A percentile compares a stretch with the other conserved stretches of the same genome.
Evolutionary conservation across 306 rosid species (phyloP).

Genomic region (Fragaria vesca): DNA sequence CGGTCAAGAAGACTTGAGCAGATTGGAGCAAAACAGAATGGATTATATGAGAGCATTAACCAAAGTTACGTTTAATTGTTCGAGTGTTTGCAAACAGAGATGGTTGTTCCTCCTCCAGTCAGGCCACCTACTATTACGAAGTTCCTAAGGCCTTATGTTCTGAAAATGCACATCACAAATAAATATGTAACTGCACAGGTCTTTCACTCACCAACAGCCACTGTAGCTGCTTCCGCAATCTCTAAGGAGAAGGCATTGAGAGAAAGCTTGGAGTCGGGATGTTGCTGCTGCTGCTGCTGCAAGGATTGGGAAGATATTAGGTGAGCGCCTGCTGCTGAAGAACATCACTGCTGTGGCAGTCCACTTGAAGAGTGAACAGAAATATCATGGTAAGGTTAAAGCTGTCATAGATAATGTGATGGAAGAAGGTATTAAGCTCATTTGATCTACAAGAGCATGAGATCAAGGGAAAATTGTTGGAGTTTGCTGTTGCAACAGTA

Average conservation of each 20-base stretch:
- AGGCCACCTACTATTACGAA: slow-evolving; percentile 55
- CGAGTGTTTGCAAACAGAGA: slow-evolving; percentile 28
- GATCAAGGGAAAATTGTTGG: not conserved
- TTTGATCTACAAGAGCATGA: slow-evolving; percentile 30
- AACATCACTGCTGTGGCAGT: slow-evolving; percentile 72
- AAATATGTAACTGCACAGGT: slow-evolving; percentile 79
- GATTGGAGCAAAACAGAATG: not conserved
- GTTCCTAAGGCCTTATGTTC: slow-evolving; percentile 77
- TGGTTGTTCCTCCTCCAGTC: slow-evolving; percentile 79
- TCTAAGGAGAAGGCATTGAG: slow-evolving; percentile 74
- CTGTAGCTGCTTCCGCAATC: slow-evolving; percentile 74
- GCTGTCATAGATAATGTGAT: slow-evolving; percentile 76
- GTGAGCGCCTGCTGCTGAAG: slow-evolving; percentile 63
- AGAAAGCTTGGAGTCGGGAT: slow-evolving; percentile 62
- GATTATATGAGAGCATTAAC: no score
- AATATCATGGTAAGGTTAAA: slow-evolving; percentile 88
- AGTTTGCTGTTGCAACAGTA: not conserved
- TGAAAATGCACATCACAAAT: slow-evolving; percentile 88
- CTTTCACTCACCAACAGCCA: slow-evolving; percentile 76
- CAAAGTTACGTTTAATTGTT: no score
- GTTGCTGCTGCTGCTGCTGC: slow-evolving; percentile 95
- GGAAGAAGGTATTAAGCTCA: slow-evolving; percentile 67
- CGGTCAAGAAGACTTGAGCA: not conserved
- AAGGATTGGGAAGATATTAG: slow-evolving; percentile 75
- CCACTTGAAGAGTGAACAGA: slow-evolving; percentile 88